These are phyloP conservation scores for Linanthus parryae DNA, from an alignment of 148 eudicot genomes.

Conservation along the genomic window DNA sequence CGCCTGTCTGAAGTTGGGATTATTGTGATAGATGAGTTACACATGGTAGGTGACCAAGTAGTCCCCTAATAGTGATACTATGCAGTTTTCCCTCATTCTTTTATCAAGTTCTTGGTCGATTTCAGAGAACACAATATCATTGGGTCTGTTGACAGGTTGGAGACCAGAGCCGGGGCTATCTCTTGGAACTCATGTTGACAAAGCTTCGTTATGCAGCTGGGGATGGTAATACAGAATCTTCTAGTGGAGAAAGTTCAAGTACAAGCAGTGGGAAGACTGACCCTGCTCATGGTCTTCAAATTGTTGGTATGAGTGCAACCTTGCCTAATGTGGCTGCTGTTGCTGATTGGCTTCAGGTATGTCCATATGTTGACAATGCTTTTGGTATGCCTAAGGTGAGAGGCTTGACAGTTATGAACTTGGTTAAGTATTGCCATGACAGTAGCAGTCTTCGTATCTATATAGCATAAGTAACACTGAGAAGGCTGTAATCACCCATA, in stretches of 20 bases:
- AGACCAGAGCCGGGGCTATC: slow-evolving; percentile 95
- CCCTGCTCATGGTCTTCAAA: slow-evolving; percentile 77
- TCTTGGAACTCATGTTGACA: slow-evolving; percentile 93
- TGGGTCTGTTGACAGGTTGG: slow-evolving; percentile 62
- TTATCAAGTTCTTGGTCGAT: no score
- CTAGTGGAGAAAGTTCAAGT: slow-evolving; percentile 89
- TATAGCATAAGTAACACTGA: no score
- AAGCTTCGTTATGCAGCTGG: slow-evolving; percentile 98
- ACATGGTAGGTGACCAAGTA: slow-evolving; percentile 87
- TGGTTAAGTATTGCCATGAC: no score
- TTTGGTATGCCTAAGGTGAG: no score
- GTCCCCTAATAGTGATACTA: no score
- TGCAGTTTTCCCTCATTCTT: no score
- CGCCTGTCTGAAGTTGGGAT: slow-evolving; percentile 97
- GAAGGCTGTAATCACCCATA: no score
- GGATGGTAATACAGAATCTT: slow-evolving; percentile 74
- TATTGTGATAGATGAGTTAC: slow-evolving; percentile 96
- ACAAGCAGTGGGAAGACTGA: slow-evolving; percentile 76
- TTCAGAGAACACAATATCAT: no score
- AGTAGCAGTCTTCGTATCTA: no score
- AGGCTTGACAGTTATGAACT: no score
- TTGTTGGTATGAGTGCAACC: slow-evolving; percentile 99
- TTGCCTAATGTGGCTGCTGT: slow-evolving; percentile 97
- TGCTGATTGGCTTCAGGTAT: slow-evolving; percentile 99
- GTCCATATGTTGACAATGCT: slow-evolving; percentile 16